Conservation (phyloP, 257 asterid genomes). For the Capsicum chinense region DNA sequence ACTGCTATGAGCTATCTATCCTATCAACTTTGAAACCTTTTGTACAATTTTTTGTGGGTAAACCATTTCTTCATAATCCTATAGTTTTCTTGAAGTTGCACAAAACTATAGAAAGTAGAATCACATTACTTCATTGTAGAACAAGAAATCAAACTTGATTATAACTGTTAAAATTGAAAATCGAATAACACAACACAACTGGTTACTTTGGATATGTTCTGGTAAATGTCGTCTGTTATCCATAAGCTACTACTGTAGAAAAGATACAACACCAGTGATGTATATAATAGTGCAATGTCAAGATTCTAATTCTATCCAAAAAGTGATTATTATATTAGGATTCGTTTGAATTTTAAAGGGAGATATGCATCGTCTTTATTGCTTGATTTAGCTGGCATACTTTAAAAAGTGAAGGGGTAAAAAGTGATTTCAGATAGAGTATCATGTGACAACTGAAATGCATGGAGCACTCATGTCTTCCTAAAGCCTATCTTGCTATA, state of each 20-base stretch:
- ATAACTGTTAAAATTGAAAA: too few relatives aligned
- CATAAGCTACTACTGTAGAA: background rate
- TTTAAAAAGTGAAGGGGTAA: background rate
- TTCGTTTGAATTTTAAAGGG: too few relatives aligned
- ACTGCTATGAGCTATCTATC: background rate
- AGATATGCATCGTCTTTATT: background rate
- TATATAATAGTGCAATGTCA: background rate
- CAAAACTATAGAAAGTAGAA: background rate
- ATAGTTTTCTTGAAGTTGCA: background rate
- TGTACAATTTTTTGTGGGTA: background rate
- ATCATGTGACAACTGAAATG: background rate
- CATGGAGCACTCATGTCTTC: background rate
- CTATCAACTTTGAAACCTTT: background rate
- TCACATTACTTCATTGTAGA: background rate
- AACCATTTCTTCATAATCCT: background rate
- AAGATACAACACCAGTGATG: background rate
- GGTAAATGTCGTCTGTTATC: background rate
- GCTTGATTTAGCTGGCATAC: background rate
- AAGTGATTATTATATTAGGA: background rate
- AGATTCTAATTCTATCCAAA: background rate
- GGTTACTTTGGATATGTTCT: background rate
- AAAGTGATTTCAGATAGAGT: slow-evolving; percentile 1
- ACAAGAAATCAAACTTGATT: too few relatives aligned
- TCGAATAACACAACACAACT: background rate
- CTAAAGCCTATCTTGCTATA: background rate